A percentile compares a stretch with the other conserved stretches of the same genome.
phyloP scores from a whole-genome alignment of 805 yeast genomes.

The Spathaspora girioi region DNA sequence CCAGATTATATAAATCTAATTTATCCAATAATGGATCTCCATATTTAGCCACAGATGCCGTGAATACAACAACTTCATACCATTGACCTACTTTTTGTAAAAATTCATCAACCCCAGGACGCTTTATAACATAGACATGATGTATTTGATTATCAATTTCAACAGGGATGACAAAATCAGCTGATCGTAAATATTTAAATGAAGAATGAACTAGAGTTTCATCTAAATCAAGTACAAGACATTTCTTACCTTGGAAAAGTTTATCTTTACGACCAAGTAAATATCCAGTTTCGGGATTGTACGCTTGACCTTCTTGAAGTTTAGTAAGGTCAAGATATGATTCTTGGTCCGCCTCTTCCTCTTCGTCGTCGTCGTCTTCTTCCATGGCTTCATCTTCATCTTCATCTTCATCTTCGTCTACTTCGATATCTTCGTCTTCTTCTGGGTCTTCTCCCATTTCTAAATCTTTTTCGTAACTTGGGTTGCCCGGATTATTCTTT shows the following conservation, averaged over 20 bases:
- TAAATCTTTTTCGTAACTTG: background rate
- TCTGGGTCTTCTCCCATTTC: conserved; percentile 3
- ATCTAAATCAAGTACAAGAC: conserved; percentile 87
- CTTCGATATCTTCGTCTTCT: conserved; percentile 3
- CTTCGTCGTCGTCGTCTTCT: conserved; percentile 6
- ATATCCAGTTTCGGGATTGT: conserved; percentile 58
- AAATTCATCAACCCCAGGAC: conserved; percentile 98
- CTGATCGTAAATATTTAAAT: conserved; percentile 84
- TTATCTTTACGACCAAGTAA: conserved; percentile 56
- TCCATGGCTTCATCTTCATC: conserved; percentile 4
- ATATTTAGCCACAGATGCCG: conserved; percentile 92
- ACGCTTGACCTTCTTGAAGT: conserved; percentile 70
- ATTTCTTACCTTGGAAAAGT: conserved; percentile 62
- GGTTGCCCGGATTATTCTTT: background rate
- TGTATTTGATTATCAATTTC: conserved; percentile 91
- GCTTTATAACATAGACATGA: conserved; percentile 91
- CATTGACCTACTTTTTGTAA: conserved; percentile 76
- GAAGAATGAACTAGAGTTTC: conserved; percentile 96
- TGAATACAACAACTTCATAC: conserved; percentile 93
- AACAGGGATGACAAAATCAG: conserved; percentile 96
- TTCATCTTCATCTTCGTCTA: conserved; percentile 3
- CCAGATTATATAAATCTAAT: conserved; percentile 67
- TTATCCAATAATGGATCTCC: conserved; percentile 94
- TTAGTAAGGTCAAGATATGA: conserved; percentile 21
- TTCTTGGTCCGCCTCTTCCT: conserved; percentile 12